These are phyloP conservation scores for Plasmodium inui DNA, from an alignment of 169 alveolate genomes.

Conservation along the genomic window DNA sequence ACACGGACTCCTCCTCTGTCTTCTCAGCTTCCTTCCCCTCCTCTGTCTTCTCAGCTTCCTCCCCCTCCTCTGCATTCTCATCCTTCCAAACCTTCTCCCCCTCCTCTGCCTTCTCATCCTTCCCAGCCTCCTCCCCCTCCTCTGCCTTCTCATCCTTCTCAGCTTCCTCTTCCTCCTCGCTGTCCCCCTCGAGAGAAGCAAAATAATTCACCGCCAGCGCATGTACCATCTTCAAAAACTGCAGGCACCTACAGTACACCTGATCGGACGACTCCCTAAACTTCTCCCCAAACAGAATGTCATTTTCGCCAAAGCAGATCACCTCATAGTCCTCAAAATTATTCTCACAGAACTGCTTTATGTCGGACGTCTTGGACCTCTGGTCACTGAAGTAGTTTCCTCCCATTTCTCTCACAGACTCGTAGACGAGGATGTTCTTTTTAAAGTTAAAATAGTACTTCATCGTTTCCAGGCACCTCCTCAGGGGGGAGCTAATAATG, in stretches of 20 bases:
- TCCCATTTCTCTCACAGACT: constrained; percentile 44
- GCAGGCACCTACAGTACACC: constrained; percentile 59
- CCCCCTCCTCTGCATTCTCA: neutral
- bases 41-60: neutral
- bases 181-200: constrained; percentile 33
- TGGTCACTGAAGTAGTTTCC: constrained; percentile 54
- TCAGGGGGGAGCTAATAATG: constrained; percentile 47
- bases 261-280: constrained; percentile 66
- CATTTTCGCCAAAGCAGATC: constrained; percentile 55
- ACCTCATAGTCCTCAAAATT: constrained; percentile 67
- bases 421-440: constrained; percentile 51
- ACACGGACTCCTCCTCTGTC: neutral
- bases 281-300: constrained; percentile 6
- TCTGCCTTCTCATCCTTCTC: neutral
- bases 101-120: neutral
- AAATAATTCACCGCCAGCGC: constrained; percentile 50
- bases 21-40: no score
- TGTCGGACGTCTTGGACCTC: constrained; percentile 55
- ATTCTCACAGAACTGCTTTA: constrained; percentile 36
- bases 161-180: neutral
- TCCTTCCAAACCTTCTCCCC: neutral
- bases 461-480: constrained; percentile 64
- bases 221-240: constrained; percentile 47
- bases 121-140: neutral
- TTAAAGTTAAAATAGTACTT: constrained; percentile 60